These are phyloP conservation scores for Medicago lupulina DNA, from an alignment of 306 rosid species.

Conservation along the genomic window DNA sequence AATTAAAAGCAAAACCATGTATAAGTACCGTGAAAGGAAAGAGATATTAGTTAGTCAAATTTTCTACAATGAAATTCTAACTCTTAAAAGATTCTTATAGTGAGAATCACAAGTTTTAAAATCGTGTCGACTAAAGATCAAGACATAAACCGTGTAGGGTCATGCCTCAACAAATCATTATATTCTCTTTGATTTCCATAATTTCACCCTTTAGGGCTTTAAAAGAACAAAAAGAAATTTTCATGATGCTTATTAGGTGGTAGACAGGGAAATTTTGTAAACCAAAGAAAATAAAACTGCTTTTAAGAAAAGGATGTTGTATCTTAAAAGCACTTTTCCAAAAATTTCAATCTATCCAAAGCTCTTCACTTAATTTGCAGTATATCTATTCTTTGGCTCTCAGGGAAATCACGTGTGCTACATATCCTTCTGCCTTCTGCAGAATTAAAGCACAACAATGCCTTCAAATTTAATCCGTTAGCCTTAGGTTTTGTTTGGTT, in stretches of 20 bases:
- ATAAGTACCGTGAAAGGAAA: slow-evolving; percentile 34
- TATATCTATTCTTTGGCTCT: slow-evolving; percentile 39
- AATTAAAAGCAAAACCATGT: slow-evolving; percentile 29
- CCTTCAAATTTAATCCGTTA: too few relatives aligned
- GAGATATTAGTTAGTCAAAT: slow-evolving; percentile 49
- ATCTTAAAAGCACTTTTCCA: slow-evolving; percentile 40
- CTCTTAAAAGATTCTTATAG: slow-evolving; percentile 53
- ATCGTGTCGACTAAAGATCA: slow-evolving; percentile 59
- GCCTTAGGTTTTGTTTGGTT: too few relatives aligned
- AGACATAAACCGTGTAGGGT: slow-evolving; percentile 53
- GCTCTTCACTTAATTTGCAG: slow-evolving; percentile 4
- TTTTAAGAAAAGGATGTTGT: slow-evolving; percentile 35
- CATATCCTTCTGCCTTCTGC: slow-evolving; percentile 30
- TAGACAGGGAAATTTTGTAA: slow-evolving; percentile 45
- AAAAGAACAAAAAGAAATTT: slow-evolving; percentile 37
- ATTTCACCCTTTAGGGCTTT: slow-evolving; percentile 50
- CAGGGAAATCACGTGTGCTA: slow-evolving; percentile 37
- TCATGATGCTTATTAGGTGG: slow-evolving; percentile 54
- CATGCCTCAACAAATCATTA: slow-evolving; percentile 47
- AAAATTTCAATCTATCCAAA: slow-evolving; percentile 27
- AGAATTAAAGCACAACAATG: too few relatives aligned
- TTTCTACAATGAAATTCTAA: slow-evolving; percentile 52
- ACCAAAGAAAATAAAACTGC: slow-evolving; percentile 34
- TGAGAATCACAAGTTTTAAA: slow-evolving; percentile 55
- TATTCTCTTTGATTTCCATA: slow-evolving; percentile 45